Percentiles rank a stretch among this genome's conserved stretches.
Conservation (phyloP, 345 rosid species). For the Corchorus olitorius region DNA sequence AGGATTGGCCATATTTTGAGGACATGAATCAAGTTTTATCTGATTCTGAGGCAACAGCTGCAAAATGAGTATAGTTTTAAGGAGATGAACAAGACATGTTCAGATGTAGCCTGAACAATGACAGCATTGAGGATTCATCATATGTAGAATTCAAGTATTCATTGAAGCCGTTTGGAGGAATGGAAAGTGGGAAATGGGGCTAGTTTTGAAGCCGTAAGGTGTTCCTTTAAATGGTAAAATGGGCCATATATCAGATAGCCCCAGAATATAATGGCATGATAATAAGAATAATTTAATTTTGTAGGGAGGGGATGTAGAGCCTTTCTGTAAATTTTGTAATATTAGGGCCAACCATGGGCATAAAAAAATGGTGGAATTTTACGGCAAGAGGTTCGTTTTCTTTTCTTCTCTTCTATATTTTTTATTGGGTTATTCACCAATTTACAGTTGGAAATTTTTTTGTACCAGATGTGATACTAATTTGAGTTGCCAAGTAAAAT, state of each 20-base stretch:
- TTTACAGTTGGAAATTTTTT: neutral
- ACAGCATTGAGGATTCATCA: neutral
- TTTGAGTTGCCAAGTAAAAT: neutral
- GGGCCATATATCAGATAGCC: neutral
- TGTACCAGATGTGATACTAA: neutral
- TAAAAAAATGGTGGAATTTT: neutral
- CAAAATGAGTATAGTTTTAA: neutral
- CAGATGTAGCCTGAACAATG: neutral
- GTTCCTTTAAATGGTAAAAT: neutral
- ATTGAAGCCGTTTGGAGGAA: neutral
- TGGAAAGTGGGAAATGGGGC: neutral
- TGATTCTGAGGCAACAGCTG: conserved; percentile 39
- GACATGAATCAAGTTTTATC: conserved; percentile 67
- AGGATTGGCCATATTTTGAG: conserved; percentile 77
- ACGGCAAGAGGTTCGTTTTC: neutral
- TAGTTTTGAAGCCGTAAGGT: neutral
- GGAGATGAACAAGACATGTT: conserved; percentile 8
- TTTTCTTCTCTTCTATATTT: neutral
- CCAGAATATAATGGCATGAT: neutral
- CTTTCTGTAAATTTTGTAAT: conserved; percentile 1
- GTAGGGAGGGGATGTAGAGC: conserved; percentile 3
- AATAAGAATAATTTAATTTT: neutral
- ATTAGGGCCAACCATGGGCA: neutral
- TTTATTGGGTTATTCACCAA: neutral
- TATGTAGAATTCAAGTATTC: neutral